Evolutionary conservation across 495 filamentous ascomycete genomes (phyloP).

Genomic region (Penicillium salamii): DNA sequence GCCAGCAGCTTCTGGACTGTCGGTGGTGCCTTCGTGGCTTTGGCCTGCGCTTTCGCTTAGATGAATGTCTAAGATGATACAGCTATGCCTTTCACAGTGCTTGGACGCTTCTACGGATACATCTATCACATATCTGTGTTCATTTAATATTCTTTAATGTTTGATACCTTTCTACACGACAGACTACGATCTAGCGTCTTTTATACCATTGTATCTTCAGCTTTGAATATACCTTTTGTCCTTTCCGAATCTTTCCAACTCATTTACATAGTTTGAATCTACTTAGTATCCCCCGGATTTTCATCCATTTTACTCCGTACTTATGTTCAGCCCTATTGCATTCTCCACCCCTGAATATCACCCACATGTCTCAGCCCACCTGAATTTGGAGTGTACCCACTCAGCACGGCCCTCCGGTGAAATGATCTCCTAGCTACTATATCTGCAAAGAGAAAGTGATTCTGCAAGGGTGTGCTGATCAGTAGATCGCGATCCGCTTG

Average conservation of each 20-base stretch:
- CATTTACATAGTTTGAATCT: not conserved
- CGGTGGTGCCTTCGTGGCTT: constrained; percentile 27
- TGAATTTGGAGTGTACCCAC: not conserved
- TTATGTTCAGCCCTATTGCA: not conserved
- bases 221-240: constrained; percentile 13
- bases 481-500: not conserved
- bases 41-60: constrained; percentile 31
- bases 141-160: constrained; percentile 21
- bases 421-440: not conserved
- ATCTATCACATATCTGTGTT: constrained; percentile 14
- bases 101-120: constrained; percentile 13
- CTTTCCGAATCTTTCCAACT: not conserved
- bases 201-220: constrained; percentile 11
- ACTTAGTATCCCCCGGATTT: not conserved
- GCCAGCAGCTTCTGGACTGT: constrained; percentile 26
- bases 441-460: not conserved
- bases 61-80: too few relatives aligned
- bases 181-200: constrained; percentile 24
- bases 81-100: too few relatives aligned
- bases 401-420: not conserved
- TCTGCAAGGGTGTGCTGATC: not conserved
- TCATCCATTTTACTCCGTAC: not conserved
- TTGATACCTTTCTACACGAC: constrained; percentile 31
- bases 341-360: not conserved
- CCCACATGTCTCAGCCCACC: not conserved